Base-by-base conservation (phyloP, 2,329 filamentous ascomycete genomes). In the Ceratocystis alfenasii region DNA sequence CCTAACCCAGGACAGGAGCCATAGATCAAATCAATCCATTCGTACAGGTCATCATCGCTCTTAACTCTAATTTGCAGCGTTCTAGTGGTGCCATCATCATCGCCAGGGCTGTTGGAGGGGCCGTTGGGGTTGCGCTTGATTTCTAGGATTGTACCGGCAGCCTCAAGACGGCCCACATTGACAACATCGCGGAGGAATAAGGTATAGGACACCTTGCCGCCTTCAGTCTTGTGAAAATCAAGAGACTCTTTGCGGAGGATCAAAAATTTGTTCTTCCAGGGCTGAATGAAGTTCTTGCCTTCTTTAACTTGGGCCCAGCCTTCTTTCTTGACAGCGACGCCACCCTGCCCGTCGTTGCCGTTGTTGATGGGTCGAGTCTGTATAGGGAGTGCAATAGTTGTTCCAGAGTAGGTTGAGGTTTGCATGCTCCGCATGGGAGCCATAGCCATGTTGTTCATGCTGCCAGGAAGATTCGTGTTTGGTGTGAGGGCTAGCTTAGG, bases 1-100 rank as follows among this genome's bases (percentile, higher is more conserved):
- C 94, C 92, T 90, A 97, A 96, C 69, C 90, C 93, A 20, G 94
- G 94, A 75, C 93, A 97, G 69, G 93, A 88, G 71, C 93, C 91
- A 74, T 97, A 97, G 70, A 99, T 95, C 74, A 92, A 90, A 75
- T 99, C 94, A 72, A 97, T 96, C 94, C 94, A 99, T 72, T 95
- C 91, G 76, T 99, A 99, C 65, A 99, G 85, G 71, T 99, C 94
- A 73, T 96, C 93, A 72, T 99, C 94, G 66, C 87, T 88, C 77
- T 96, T 95, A 71, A 97, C 91, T 74, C 89, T 90, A 75, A 96
- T 94, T 69, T 94, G 91, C 64, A 96, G 84, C 2, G 90, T 89
- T 74, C 89, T 90, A 67, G 87, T 88, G 7, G 87, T 83, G 44
- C 89, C 86, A 69, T 96, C 93, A 70, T 90, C 87, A 59, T 89